phyloP scores from a whole-genome alignment of 2,329 filamentous ascomycete genomes.

The Juglanconis sp. region DNA sequence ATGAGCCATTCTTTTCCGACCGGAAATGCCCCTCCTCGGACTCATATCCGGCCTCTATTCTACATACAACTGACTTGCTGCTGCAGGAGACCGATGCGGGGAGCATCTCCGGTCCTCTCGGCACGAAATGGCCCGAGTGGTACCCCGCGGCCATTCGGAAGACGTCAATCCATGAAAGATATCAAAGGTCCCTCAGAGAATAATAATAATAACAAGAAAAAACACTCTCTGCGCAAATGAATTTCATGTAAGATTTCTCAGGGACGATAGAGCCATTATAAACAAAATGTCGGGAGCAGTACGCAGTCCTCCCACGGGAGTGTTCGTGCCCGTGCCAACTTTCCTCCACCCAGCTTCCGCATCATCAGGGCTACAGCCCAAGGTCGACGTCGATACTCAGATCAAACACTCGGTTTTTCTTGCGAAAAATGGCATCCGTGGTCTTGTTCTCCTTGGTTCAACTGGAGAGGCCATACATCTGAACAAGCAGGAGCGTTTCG shows the following conservation, averaged over 20 bases:
- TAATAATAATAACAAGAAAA: too few species aligned
- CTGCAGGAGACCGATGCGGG: background rate
- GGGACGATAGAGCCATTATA: too few species aligned
- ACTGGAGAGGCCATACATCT: slow-evolving; percentile 65
- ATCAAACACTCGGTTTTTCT: slow-evolving; percentile 57
- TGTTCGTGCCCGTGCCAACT: slow-evolving; percentile 61
- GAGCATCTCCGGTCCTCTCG: slow-evolving; percentile 5
- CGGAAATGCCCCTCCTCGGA: slow-evolving; percentile 1
- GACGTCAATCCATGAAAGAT: background rate
- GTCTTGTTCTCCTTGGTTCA: slow-evolving; percentile 60
- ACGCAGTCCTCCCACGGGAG: slow-evolving; percentile 45
- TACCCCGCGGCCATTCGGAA: too few species aligned
- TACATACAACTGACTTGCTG: background rate
- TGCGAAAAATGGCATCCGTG: slow-evolving; percentile 56
- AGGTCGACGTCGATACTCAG: slow-evolving; percentile 58
- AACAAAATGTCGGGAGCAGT: slow-evolving; percentile 7
- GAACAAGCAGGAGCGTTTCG: slow-evolving; percentile 52
- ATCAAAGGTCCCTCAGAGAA: background rate
- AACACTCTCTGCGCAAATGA: too few species aligned
- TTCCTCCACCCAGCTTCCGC: slow-evolving; percentile 53
- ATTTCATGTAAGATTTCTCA: too few species aligned
- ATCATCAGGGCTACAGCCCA: slow-evolving; percentile 43
- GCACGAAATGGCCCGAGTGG: slow-evolving; percentile 5
- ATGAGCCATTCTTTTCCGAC: slow-evolving; percentile 1
- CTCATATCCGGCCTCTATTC: background rate